These are phyloP conservation scores for Afroboletus lepidellus DNA, from an alignment of 1,284 basidiomycete genomes.

Conservation along the genomic window DNA sequence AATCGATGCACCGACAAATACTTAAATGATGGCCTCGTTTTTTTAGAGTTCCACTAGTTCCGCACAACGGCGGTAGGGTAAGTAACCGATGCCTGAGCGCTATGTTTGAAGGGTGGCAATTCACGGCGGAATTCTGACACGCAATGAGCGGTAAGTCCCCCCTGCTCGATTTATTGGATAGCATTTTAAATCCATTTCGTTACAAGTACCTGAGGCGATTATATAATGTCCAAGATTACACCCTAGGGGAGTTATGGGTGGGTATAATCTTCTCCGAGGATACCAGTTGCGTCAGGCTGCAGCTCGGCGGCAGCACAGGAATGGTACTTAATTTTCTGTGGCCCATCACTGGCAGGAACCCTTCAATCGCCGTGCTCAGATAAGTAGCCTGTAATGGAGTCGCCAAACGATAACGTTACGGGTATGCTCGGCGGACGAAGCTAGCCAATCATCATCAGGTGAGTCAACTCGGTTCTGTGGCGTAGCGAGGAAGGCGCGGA, in stretches of 20 bases:
- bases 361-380: not conserved
- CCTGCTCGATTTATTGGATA: not conserved
- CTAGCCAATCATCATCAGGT: slow-evolving; percentile 8
- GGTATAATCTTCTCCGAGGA: not conserved
- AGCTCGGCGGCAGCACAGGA: not conserved
- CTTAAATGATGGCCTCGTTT: not conserved
- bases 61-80: not conserved
- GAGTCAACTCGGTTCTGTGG: slow-evolving; percentile 18
- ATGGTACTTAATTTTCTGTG: not conserved
- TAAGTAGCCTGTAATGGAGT: not conserved
- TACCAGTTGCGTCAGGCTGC: not conserved
- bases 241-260: not conserved
- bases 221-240: too few relatives aligned
- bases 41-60: slow-evolving; percentile 14
- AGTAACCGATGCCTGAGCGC: not conserved
- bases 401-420: not conserved
- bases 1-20: not conserved
- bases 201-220: not conserved
- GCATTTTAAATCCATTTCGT: slow-evolving; percentile 1
- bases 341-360: not conserved
- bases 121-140: slow-evolving; percentile 6
- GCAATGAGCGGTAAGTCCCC: not conserved
- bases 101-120: not conserved
- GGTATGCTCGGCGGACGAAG: not conserved
- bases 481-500: slow-evolving; percentile 21